These are phyloP conservation scores for Mallotus japonicus DNA, from an alignment of 441 rosid genomes.

Conservation along the genomic window DNA sequence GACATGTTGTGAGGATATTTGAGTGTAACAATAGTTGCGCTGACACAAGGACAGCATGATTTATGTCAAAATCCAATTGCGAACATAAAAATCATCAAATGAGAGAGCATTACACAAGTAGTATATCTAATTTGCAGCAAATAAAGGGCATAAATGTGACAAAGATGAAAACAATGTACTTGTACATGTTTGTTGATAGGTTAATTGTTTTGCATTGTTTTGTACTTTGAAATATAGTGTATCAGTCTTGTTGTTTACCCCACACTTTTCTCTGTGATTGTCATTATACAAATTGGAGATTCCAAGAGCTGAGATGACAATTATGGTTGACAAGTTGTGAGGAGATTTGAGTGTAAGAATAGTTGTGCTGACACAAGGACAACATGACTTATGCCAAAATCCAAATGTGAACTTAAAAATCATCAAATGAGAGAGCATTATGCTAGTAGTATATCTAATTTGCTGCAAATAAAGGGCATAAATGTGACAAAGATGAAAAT, in stretches of 20 bases:
- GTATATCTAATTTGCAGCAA: constrained; percentile 1
- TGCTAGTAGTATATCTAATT: background rate
- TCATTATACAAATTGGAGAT: background rate
- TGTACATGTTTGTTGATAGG: background rate
- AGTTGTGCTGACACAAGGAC: no score
- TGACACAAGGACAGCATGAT: no score
- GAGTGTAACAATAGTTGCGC: background rate
- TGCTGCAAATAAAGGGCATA: constrained; percentile 6
- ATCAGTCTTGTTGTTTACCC: background rate
- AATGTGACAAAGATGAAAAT: background rate
- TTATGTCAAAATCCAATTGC: no score
- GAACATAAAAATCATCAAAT: no score
- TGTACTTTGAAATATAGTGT: no score
- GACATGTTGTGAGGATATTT: background rate
- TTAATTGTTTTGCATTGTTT: background rate
- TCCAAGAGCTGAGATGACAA: background rate
- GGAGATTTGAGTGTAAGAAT: background rate
- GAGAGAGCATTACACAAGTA: background rate
- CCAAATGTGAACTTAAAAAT: no score
- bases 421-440: background rate
- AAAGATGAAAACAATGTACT: background rate
- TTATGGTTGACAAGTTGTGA: background rate
- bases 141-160: background rate
- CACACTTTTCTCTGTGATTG: background rate
- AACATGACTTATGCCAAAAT: no score